Evolutionary conservation across 305 asterid genomes (phyloP), one percentile per base, ranked within the genome.

Genomic region (Fraxinus sp.): DNA sequence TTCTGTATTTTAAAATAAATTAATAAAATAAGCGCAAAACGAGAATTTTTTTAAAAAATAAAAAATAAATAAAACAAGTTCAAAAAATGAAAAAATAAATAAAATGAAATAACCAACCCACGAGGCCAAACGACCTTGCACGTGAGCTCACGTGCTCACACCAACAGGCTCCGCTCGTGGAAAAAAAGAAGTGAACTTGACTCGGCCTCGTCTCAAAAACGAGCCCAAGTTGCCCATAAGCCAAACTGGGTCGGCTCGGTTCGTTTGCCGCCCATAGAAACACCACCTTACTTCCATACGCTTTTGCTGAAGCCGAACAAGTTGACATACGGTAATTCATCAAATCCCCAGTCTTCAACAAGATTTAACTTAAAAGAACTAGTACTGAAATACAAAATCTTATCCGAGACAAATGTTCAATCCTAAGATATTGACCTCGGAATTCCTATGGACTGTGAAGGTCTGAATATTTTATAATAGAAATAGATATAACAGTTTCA

Each of bases 391-490:
- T 14, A 68, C 75, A 39, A 66, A 83, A 85, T 70, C 81, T 32
- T 3, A 20, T 76, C 79, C 11, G 80, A 77, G 30, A 77, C 5
- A 36, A 68, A 59, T 49, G 59, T 64, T 78, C 81, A 37, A 62
- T 84, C 79, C 78, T 85, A 79, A 14, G 49, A 84, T 81, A 81
- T 79, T 79, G 55, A 77, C 78, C 85, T 88, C 89, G 76, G 83
- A 81, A 82, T 79, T 86, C 81, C 86, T 87, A 39, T 88, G 78
- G 84, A 72, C 83, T 55, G 39, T 77, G 49, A 76, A 82, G 77
- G 70, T 86, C 83, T 79, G 81, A 82, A 55, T 52, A 41, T 30
- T 72, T 79, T 83, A 22, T 78, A 80, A 77, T 72, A 70, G 72
- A 14, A 13, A 49, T 49, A 37, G 24, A 30, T 77, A 37, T 68